These are phyloP conservation scores for Pseudocercospora vitis DNA, from an alignment of 2,329 filamentous ascomycete species.

Conservation along the genomic window DNA sequence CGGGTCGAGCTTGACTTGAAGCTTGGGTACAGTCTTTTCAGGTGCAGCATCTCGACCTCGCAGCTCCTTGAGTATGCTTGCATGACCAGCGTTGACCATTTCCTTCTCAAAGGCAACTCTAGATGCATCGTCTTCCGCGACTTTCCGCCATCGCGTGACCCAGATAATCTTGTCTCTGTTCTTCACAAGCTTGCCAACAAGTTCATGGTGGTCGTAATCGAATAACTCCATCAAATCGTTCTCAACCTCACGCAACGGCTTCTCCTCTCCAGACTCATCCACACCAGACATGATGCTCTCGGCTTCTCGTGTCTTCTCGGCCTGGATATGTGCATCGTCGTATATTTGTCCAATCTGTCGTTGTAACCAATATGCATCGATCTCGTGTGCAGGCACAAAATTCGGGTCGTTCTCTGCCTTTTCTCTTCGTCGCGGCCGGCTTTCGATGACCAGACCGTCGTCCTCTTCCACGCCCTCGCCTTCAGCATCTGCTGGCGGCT, in stretches of 20 bases:
- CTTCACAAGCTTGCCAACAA: conserved; percentile 85
- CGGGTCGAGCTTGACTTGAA: conserved; percentile 74
- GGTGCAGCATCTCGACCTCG: conserved; percentile 66
- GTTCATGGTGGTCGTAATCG: conserved; percentile 92
- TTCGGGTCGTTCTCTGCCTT: conserved; percentile 54
- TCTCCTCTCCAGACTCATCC: conserved; percentile 72
- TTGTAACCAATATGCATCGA: conserved; percentile 97
- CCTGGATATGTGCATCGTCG: conserved; percentile 85
- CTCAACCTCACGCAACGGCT: conserved; percentile 86
- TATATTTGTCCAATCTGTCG: conserved; percentile 87
- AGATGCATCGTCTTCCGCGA: conserved; percentile 72
- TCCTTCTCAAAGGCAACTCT: conserved; percentile 79
- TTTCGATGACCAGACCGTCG: conserved; percentile 83
- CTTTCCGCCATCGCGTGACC: conserved; percentile 83
- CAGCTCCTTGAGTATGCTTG: conserved; percentile 84
- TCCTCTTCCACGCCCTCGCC: conserved; percentile 65
- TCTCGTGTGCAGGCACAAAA: conserved; percentile 77
- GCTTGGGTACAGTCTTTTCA: conserved; percentile 60
- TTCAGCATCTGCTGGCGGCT: conserved; percentile 45
- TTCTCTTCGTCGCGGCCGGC: conserved; percentile 54
- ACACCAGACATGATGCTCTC: conserved; percentile 78
- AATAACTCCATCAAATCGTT: conserved; percentile 99
- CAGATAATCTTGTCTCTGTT: conserved; percentile 95
- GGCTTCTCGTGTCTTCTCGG: conserved; percentile 85
- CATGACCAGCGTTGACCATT: conserved; percentile 85